phyloP scores from a whole-genome alignment of 352 stramenopile species.

The Pythium plurisporium region DNA sequence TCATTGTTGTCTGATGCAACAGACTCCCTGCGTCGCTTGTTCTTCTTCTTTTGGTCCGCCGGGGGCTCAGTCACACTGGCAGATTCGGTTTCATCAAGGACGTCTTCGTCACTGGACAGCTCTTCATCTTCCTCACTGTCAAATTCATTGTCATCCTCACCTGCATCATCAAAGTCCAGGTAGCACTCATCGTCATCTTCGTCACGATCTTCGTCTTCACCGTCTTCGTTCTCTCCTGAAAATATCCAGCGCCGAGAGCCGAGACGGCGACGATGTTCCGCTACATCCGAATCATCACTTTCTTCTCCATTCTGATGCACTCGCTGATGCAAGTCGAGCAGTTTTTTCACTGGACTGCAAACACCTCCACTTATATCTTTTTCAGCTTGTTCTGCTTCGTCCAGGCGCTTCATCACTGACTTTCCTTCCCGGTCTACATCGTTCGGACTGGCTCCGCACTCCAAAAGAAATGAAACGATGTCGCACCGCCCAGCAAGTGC shows the following conservation, averaged over 20 bases:
- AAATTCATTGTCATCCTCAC: slow-evolving; percentile 31
- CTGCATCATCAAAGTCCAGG: slow-evolving; percentile 52
- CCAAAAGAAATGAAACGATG: slow-evolving; percentile 65
- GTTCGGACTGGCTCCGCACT: slow-evolving; percentile 63
- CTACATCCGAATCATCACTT: slow-evolving; percentile 51
- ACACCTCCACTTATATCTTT: background rate
- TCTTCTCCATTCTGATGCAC: slow-evolving; percentile 27
- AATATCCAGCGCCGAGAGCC: background rate
- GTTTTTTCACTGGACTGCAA: slow-evolving; percentile 40
- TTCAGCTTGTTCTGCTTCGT: slow-evolving; percentile 9
- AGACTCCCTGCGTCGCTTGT: slow-evolving; percentile 31
- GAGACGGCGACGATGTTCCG: slow-evolving; percentile 3
- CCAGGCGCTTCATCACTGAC: slow-evolving; percentile 44
- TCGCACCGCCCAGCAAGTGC: slow-evolving; percentile 60
- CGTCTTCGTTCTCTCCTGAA: slow-evolving; percentile 40
- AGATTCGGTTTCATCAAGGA: background rate
- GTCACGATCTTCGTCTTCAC: slow-evolving; percentile 46
- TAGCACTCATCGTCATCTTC: slow-evolving; percentile 51
- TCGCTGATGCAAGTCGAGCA: slow-evolving; percentile 36
- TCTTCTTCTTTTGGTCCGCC: slow-evolving; percentile 7
- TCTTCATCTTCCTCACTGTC: slow-evolving; percentile 29
- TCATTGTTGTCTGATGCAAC: slow-evolving; percentile 30
- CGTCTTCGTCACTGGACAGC: slow-evolving; percentile 11
- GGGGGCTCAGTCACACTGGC: background rate
- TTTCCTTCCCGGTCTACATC: slow-evolving; percentile 47